Base-by-base conservation (phyloP, 2,329 filamentous ascomycete genomes). In the Epichloe scottii region DNA sequence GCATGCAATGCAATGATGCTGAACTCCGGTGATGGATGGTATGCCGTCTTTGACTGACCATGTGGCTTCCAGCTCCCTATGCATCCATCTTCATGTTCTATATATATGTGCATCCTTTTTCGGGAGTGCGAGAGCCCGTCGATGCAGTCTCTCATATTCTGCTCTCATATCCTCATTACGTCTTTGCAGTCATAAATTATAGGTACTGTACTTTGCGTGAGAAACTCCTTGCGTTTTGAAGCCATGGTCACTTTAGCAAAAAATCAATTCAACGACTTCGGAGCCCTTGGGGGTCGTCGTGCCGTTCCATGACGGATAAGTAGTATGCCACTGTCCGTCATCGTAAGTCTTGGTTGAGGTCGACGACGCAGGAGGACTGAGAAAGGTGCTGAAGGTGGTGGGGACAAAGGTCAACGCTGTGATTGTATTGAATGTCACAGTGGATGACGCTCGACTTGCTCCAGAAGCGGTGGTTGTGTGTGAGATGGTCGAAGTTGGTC, bases 261-360 rank as follows among this genome's bases (percentile, higher is more conserved):
- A 4, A 38, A 23, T 19, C 2, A 26, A 3, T 43, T 30, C 10
- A 46, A 33, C 19, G 4, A 11, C 37, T 41, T 30, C 47, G 47
- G 15, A 33, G 34, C 14, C 43, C 46, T 17, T 53, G 38, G 43
- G 39, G 33, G 23, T 54, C 2, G 71, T 72, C 48, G 26, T 30
- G 26, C 59, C 65, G 53, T 72, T 75, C 69, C 69, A 72, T 0
- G 68, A 42, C 3, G 70, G 69, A 50, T 74, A 75, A 0, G 65
- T 65, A 3, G 72, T 72, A 52, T 72, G 70, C 73, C 72, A 75
- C 47, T 60, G 60, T 17, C 72, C 72, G 49, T 75, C 56, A 51
- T 75, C 71, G 40, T 68, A 63, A 12, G 63, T 64, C 35, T 57
- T 56, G n/a, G 61, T 56, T 33, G 57, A 52, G 14, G 60, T 57